Percentiles rank a stretch among this genome's conserved stretches.
phyloP scores from a whole-genome alignment of 768 basidiomycete species.

The Lactarius trivialis region DNA sequence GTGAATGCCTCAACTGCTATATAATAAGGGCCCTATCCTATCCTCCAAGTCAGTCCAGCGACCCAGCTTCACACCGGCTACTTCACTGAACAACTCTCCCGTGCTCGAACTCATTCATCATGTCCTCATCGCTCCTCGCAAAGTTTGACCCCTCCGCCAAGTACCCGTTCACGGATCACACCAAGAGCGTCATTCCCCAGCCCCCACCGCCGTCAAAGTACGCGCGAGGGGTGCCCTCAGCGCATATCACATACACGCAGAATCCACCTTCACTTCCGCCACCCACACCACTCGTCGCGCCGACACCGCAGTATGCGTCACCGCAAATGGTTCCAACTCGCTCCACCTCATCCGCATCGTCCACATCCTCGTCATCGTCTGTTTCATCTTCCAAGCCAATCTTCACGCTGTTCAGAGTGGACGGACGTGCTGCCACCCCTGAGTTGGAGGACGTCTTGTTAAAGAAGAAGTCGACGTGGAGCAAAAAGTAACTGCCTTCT shows the following conservation, averaged over 20 bases:
- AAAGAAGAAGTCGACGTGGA: constrained; percentile 34
- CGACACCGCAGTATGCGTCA: constrained; percentile 15
- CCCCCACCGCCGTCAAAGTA: constrained; percentile 45
- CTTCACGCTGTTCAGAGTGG: constrained; percentile 46
- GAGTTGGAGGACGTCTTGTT: constrained; percentile 42
- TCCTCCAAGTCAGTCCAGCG: background rate
- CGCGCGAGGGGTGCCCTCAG: constrained; percentile 36
- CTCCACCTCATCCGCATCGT: constrained; percentile 13
- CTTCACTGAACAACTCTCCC: background rate
- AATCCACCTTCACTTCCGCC: constrained; percentile 19
- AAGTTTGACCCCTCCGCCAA: constrained; percentile 54
- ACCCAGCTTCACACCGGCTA: background rate
- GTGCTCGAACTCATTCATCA: constrained; percentile 12
- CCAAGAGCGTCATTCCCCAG: constrained; percentile 30
- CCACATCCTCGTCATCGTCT: constrained; percentile 11
- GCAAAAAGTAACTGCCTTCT: constrained; percentile 8
- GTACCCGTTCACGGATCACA: constrained; percentile 49
- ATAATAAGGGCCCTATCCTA: constrained; percentile 13
- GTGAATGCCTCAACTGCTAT: background rate
- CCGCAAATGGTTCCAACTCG: background rate
- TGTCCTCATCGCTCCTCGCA: constrained; percentile 31
- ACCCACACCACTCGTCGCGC: constrained; percentile 6
- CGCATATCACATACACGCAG: constrained; percentile 21
- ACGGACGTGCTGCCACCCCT: constrained; percentile 47
- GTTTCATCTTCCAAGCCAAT: constrained; percentile 26